Percentiles rank a stretch among this genome's conserved stretches.
phyloP scores from a whole-genome alignment of 192 early-diverging fungal species.

The Umbelopsis vinacea region DNA sequence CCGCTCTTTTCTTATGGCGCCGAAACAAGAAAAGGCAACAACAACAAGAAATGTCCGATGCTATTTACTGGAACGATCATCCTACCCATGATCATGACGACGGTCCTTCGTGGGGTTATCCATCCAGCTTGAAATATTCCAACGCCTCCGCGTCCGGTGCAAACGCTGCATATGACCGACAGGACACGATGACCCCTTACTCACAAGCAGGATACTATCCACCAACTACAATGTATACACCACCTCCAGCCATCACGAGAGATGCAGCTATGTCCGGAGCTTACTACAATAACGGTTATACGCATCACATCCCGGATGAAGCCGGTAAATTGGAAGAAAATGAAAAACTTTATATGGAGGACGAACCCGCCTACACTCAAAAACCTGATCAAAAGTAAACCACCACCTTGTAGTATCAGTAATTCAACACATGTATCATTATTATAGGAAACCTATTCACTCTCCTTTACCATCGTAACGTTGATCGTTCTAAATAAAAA shows the following conservation, averaged over 20 bases:
- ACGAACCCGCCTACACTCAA: neutral
- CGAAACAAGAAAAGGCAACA: conserved; percentile 9
- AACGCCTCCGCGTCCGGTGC: neutral
- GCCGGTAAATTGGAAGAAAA: conserved; percentile 5
- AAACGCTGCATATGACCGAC: neutral
- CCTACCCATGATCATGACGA: conserved; percentile 4
- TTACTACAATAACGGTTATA: conserved; percentile 13
- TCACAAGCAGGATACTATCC: conserved; percentile 8
- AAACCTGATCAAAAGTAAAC: conserved; percentile 7
- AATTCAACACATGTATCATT: neutral
- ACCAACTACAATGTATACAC: neutral
- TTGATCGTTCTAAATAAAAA: neutral
- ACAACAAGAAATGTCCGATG: conserved; percentile 16
- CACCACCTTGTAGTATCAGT: neutral
- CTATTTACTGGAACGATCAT: conserved; percentile 3
- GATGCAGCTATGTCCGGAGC: conserved; percentile 4
- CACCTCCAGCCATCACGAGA: neutral
- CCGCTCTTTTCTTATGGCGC: neutral
- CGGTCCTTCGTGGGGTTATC: conserved; percentile 18
- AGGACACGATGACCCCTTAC: conserved; percentile 6
- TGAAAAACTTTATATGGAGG: neutral
- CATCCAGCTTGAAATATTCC: conserved; percentile 16
- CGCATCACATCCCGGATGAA: neutral
- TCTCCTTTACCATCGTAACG: no score
- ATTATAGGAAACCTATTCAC: no score